phyloP scores from a whole-genome alignment of 805 yeast genomes.

The Cyberlindnera saturnus region DNA sequence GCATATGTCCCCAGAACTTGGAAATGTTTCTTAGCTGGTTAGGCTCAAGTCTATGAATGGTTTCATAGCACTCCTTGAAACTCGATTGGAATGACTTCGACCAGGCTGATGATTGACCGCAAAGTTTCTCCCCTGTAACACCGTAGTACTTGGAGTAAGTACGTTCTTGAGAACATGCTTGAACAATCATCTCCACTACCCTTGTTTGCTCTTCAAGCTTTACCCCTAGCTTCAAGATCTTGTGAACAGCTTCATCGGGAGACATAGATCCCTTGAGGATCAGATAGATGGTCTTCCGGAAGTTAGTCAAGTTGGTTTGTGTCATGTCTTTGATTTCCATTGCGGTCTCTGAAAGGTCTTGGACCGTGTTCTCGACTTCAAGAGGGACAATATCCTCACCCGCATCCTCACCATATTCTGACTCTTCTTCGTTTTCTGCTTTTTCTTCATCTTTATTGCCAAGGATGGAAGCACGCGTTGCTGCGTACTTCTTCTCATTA shows the following conservation, averaged over 20 bases:
- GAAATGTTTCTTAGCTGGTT: slow-evolving; percentile 74
- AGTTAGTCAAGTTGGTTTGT: slow-evolving; percentile 52
- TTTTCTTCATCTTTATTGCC: slow-evolving; percentile 32
- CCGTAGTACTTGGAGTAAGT: slow-evolving; percentile 86
- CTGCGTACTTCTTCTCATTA: slow-evolving; percentile 43
- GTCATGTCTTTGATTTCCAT: slow-evolving; percentile 50
- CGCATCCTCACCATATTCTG: background rate
- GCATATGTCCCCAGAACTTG: slow-evolving; percentile 77
- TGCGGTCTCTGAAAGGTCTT: slow-evolving; percentile 19
- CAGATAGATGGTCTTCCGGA: slow-evolving; percentile 72
- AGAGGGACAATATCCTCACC: background rate
- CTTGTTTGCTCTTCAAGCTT: slow-evolving; percentile 39
- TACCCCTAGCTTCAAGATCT: slow-evolving; percentile 50
- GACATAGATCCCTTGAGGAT: slow-evolving; percentile 87
- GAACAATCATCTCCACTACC: slow-evolving; percentile 67
- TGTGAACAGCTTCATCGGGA: slow-evolving; percentile 90
- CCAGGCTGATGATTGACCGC: slow-evolving; percentile 52
- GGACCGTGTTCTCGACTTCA: slow-evolving; percentile 12
- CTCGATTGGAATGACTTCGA: slow-evolving; percentile 40
- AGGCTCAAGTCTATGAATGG: slow-evolving; percentile 63
- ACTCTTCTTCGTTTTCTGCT: slow-evolving; percentile 23
- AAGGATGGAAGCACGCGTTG: slow-evolving; percentile 31
- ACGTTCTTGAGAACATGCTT: slow-evolving; percentile 79
- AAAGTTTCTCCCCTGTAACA: slow-evolving; percentile 60
- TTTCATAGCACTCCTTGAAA: slow-evolving; percentile 51